Evolutionary conservation across 345 rosid species (phyloP), one percentile per base, ranked within the genome.

Genomic region (Eucalyptus pumila): DNA sequence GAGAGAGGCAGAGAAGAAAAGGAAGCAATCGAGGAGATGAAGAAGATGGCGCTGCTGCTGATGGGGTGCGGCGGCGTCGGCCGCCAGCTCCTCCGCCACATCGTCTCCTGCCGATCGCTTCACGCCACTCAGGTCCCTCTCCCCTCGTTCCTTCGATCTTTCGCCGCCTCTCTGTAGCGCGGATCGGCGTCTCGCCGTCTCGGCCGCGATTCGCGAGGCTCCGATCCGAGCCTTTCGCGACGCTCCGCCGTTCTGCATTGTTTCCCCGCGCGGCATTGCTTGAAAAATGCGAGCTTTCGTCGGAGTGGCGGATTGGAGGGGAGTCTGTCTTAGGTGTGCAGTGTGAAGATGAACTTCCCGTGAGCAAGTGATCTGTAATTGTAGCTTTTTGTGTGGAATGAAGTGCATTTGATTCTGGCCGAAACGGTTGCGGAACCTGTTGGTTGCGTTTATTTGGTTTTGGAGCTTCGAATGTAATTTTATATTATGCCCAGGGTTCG

Each of bases 21-120:
- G 47, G 80, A 30, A 72, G 83, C 83, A 19, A 19, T 21, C 0
- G 40, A 89, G 65, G 40, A 89, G 65, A 96, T 93, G 98, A 97
- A 95, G 96, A 89, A 80, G 34, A 97, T 97, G 56, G 91, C 99
- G 85, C 56, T 95, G 92, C 88, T 98, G 90, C 92, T 96, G 88
- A 91, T 96, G 92, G 99, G 98, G 2, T 95, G 98, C 42, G 99
- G 99, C 72, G 98, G 97, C 89, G 99, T 98, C 81, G 99, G 99
- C 50, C 95, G 98, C 15, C 94, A 96, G 49, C 95, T 97, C 88
- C 95, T 97, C 90, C 95, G 92, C 60, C 99, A 95, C 95, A 94
- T 95, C 88, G 93, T 96, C 91, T 96, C 96, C 90, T 96, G 95
- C 92, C 92, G 99, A 93, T 95, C 98, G 30, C 95, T 98, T 87